Conservation (phyloP, 2,329 filamentous ascomycete genomes). For the Pseudogymnoascus sp. region DNA sequence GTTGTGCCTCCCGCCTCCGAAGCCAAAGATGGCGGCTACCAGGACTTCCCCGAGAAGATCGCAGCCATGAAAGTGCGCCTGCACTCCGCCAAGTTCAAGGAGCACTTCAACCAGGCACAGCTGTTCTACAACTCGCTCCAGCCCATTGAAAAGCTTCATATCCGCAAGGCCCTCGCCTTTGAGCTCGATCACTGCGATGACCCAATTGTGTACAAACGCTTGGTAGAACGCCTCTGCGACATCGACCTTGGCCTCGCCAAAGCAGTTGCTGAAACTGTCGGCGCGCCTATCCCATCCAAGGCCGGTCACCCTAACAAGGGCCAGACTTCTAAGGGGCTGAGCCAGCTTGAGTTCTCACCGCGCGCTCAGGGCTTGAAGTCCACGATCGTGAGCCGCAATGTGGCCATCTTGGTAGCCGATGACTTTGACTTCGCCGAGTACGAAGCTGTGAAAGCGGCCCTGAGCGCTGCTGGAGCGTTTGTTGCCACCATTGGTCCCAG, state of each 20-base stretch:
- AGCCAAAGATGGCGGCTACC: constrained; percentile 56
- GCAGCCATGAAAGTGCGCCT: constrained; percentile 63
- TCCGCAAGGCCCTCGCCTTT: constrained; percentile 54
- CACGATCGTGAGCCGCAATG: constrained; percentile 61
- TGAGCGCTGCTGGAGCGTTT: constrained; percentile 55
- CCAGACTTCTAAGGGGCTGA: constrained; percentile 57
- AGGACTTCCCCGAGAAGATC: constrained; percentile 59
- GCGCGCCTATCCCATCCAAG: constrained; percentile 51
- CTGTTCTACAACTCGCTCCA: constrained; percentile 76
- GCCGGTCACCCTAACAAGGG: constrained; percentile 53
- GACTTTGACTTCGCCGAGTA: constrained; percentile 65
- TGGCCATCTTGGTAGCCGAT: constrained; percentile 71
- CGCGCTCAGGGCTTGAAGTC: constrained; percentile 38
- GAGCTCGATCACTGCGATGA: constrained; percentile 80
- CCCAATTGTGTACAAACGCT: constrained; percentile 63
- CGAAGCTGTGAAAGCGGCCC: constrained; percentile 53
- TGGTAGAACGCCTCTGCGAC: constrained; percentile 60
- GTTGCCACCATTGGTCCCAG: constrained; percentile 66
- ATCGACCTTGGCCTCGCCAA: constrained; percentile 66
- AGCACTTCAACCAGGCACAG: constrained; percentile 71
- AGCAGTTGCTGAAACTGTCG: constrained; percentile 61
- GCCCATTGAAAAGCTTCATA: constrained; percentile 56
- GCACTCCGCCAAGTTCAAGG: constrained; percentile 65
- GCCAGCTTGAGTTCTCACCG: constrained; percentile 61
- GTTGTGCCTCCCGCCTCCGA: constrained; percentile 53